Evolutionary conservation across 73 alveolate species (phyloP).

Genomic region (Paramecium sexaurelia): DNA sequence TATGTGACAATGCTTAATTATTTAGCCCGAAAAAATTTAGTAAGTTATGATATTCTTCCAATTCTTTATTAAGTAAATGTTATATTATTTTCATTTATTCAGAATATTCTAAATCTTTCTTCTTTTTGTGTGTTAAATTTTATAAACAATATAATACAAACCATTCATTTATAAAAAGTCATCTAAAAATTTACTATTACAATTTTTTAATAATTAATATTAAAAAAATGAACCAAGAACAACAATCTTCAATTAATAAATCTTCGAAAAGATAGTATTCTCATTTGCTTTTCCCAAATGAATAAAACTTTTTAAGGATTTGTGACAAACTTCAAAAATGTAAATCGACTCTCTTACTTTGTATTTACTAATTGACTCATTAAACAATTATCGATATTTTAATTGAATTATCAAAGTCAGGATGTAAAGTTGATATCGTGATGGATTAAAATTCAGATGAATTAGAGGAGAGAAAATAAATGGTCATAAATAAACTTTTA

Average conservation of each 20-base stretch:
- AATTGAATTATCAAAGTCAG: neutral
- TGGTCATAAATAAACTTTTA: neutral
- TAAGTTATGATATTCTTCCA: neutral
- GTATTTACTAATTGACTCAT: neutral
- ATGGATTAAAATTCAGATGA: neutral
- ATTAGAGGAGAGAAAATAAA: neutral
- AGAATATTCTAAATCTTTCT: neutral
- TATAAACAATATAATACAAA: too few relatives aligned
- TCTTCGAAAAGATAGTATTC: neutral
- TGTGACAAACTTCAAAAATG: neutral
- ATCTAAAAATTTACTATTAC: too few relatives aligned
- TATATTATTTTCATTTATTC: neutral
- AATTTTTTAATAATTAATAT: too few relatives aligned
- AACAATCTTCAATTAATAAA: neutral
- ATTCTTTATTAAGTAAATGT: neutral
- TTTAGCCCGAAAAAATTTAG: slow-evolving; percentile 2
- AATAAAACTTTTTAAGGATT: neutral
- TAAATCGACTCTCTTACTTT: neutral
- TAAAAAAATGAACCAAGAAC: too few relatives aligned
- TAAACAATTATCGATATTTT: neutral
- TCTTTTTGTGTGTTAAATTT: neutral
- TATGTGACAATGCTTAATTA: neutral
- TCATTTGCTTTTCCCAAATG: neutral
- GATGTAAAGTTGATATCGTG: neutral
- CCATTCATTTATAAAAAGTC: too few relatives aligned